phyloP scores from a whole-genome alignment of 768 basidiomycete species.

The Sporobolomyces phaffii region DNA sequence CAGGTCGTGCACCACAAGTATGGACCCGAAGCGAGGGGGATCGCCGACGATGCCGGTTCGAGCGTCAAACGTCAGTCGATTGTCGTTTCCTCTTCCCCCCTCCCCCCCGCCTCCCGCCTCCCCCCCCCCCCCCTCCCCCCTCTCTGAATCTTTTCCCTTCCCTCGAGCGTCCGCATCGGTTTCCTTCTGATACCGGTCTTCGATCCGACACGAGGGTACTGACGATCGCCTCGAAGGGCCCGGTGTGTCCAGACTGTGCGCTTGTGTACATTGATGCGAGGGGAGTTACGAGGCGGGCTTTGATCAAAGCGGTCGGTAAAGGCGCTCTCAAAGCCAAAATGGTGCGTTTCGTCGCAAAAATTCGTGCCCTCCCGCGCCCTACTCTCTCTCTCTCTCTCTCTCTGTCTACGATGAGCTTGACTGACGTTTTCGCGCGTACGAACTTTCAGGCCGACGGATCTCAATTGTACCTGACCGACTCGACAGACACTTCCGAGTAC shows the following conservation, averaged over 20 bases:
- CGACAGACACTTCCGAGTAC: neutral
- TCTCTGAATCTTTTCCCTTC: no score
- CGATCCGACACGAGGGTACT: no score
- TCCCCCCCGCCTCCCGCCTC: no score
- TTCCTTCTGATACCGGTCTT: no score
- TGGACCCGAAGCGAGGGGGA: slow-evolving; percentile 46
- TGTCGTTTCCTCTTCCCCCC: no score
- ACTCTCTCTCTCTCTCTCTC: neutral
- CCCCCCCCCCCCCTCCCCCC: no score
- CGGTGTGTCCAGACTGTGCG: slow-evolving; percentile 43
- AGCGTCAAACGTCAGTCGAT: slow-evolving; percentile 40
- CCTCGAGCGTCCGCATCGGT: no score
- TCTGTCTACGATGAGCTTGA: no score
- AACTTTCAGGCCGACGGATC: slow-evolving; percentile 26
- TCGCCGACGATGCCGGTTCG: slow-evolving; percentile 45
- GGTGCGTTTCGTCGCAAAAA: no score
- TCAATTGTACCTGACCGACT: slow-evolving; percentile 13
- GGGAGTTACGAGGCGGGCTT: slow-evolving; percentile 45
- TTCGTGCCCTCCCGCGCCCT: neutral
- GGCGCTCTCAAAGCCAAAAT: slow-evolving; percentile 26
- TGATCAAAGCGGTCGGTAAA: slow-evolving; percentile 43
- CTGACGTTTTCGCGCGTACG: no score
- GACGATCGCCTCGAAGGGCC: no score
- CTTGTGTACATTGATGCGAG: slow-evolving; percentile 48
- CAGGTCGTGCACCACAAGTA: slow-evolving; percentile 45